Evolutionary conservation across 495 filamentous ascomycete genomes (phyloP), one percentile per base, ranked within the genome.

Genomic region (Aspergillus sclerotiicarbonarius): DNA sequence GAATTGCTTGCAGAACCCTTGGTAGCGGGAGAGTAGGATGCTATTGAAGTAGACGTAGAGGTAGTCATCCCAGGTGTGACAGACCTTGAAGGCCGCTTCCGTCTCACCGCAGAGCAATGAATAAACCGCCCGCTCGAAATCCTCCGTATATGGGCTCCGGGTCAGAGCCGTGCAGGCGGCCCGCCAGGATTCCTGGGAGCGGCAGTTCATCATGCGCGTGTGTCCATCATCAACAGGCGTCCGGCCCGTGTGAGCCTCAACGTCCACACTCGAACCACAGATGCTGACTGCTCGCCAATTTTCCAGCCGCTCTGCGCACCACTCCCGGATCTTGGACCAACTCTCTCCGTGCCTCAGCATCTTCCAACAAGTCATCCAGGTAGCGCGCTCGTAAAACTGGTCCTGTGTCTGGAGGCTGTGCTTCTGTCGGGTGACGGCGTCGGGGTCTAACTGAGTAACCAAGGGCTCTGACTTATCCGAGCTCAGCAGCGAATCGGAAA

Each of bases 371-470:
- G 87, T 86, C 62, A 92, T 76, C 92, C 92, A 97, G 6, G 92
- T 88, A 6, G 91, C 87, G 37, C 84, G 80, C 70, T 99, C 94
- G 53, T 90, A 91, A 59, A 84, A 91, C 51, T 89, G 82, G 65
- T 99, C 94, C 62, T 91, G 82, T 45, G 81, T 82, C 65, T 93
- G 87, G 29, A 98, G 72, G 37, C 76, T 80, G 32, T 86, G 83
- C 30, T 78, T 79, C 71, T 98, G 92, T 50, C 94, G 84, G 37
- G 84, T 85, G 13, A 86, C 78, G 6, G 92, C 90, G 80, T 99
- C 94, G 6, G 95, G 95, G 60, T 99, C 94, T 21, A 99, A 78
- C 65, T 96, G 90, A n/a, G 91, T 95, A 45, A 97, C 80, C 4
- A 96, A 65, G 6, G 82, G 67, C 67, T 84, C 81, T 39, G 85